phyloP scores from a whole-genome alignment of 2,329 filamentous ascomycete species.

The Lomentospora prolificans region DNA sequence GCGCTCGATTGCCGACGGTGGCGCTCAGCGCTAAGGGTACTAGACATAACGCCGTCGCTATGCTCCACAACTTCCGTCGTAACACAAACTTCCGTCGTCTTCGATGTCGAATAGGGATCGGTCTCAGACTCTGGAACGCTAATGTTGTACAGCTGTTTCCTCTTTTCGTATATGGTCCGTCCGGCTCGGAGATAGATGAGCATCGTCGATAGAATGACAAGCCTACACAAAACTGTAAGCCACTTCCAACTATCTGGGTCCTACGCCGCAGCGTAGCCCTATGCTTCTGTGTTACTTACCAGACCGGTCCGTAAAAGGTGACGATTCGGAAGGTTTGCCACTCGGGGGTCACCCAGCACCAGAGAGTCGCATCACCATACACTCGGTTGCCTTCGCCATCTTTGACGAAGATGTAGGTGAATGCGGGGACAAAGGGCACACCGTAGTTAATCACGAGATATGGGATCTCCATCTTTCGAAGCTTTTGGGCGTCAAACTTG shows the following conservation, averaged over 20 bases:
- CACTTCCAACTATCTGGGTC: too few relatives aligned
- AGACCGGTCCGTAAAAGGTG: constrained; percentile 60
- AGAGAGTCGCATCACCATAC: constrained; percentile 63
- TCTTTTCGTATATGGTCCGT: constrained; percentile 50
- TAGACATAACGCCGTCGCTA: not conserved
- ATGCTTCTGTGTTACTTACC: constrained; percentile 19
- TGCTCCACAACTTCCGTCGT: constrained; percentile 27
- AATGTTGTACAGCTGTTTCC: constrained; percentile 41
- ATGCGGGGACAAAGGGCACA: constrained; percentile 52
- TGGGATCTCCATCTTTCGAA: constrained; percentile 55
- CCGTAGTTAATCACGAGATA: constrained; percentile 62
- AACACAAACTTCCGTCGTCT: constrained; percentile 48
- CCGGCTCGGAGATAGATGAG: constrained; percentile 37
- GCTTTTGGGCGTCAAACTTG: constrained; percentile 51
- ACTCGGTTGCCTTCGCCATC: constrained; percentile 38
- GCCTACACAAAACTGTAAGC: constrained; percentile 9
- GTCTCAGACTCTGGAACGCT: constrained; percentile 31
- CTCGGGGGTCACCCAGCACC: constrained; percentile 61
- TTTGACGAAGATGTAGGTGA: constrained; percentile 53
- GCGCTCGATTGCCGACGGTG: constrained; percentile 12
- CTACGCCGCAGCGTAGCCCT: too few relatives aligned
- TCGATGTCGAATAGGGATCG: constrained; percentile 28
- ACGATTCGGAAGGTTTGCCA: constrained; percentile 61
- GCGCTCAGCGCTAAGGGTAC: not conserved
- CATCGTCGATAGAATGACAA: constrained; percentile 12